Conservation (phyloP, 176 grass and related monocot genomes). For the Echinochloa phyllopogon region DNA sequence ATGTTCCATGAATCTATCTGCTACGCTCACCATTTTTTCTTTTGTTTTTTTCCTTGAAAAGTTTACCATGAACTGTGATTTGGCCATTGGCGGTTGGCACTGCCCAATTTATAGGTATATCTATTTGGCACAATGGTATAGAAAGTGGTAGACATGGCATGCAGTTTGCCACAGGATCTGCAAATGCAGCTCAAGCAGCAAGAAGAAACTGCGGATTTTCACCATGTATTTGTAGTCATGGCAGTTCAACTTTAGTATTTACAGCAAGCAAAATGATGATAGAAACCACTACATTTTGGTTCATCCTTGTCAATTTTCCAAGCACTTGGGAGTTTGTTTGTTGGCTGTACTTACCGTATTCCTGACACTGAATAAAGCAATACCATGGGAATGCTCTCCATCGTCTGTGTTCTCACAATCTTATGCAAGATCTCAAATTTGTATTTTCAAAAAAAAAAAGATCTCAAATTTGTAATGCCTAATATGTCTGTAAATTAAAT, state of each 20-base stretch:
- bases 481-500: background rate
- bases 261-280: background rate
- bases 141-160: background rate
- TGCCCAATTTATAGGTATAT: background rate
- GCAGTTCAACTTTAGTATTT: background rate
- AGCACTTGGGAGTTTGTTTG: background rate
- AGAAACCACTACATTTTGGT: background rate
- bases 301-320: background rate
- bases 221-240: background rate
- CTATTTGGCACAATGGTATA: background rate
- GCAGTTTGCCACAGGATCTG: background rate
- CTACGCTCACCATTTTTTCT: background rate
- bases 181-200: constrained; percentile 1
- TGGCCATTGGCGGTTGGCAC: background rate
- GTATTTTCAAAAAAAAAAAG: too few relatives aligned
- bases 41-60: background rate
- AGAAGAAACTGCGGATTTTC: background rate
- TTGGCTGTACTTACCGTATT: background rate
- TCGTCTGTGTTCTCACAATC: background rate
- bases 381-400: background rate
- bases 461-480: background rate
- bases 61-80: background rate
- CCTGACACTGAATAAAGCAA: background rate
- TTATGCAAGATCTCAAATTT: background rate
- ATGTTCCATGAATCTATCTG: background rate